A percentile compares a stretch with the other conserved stretches of the same genome.
Evolutionary conservation across 139 green algal genomes (phyloP).

Genomic region (Micractinium conductrix): DNA sequence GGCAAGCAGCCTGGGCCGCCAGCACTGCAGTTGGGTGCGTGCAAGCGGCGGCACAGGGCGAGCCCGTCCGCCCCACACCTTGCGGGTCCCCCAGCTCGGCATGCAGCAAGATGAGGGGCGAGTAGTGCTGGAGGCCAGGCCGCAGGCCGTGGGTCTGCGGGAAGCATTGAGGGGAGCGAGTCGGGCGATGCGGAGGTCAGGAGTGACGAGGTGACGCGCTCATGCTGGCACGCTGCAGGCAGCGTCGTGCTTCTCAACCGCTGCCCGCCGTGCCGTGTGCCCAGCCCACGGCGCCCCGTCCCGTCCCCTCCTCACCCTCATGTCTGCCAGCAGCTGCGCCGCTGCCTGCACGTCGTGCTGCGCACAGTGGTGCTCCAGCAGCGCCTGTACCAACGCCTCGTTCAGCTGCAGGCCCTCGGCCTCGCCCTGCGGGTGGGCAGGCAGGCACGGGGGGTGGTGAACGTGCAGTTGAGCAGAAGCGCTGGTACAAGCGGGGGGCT

Average conservation of each 20-base stretch:
- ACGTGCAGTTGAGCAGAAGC: too few relatives aligned
- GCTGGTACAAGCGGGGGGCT: too few relatives aligned
- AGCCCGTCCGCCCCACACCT: too few relatives aligned
- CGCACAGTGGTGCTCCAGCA: background rate
- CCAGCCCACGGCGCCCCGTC: too few relatives aligned
- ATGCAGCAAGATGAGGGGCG: background rate
- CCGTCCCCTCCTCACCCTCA: too few relatives aligned
- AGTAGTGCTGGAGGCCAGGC: background rate
- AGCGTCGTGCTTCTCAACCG: too few relatives aligned
- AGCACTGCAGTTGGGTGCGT: too few relatives aligned
- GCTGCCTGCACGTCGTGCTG: background rate
- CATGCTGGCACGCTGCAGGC: background rate
- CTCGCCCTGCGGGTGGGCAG: constrained; percentile 3
- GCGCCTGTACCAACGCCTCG: background rate
- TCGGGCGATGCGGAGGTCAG: too few relatives aligned
- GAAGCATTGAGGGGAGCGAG: background rate
- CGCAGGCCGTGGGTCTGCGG: background rate
- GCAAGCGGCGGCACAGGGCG: too few relatives aligned
- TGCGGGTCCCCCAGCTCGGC: background rate
- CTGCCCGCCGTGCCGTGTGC: background rate
- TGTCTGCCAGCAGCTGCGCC: background rate
- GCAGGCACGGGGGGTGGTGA: too few relatives aligned
- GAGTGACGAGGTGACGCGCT: too few relatives aligned
- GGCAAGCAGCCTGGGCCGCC: too few relatives aligned
- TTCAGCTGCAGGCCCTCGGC: constrained; percentile 7